These are phyloP conservation scores for Fusarium sp. DNA, from an alignment of 2,329 filamentous ascomycete species.

Conservation along the genomic window DNA sequence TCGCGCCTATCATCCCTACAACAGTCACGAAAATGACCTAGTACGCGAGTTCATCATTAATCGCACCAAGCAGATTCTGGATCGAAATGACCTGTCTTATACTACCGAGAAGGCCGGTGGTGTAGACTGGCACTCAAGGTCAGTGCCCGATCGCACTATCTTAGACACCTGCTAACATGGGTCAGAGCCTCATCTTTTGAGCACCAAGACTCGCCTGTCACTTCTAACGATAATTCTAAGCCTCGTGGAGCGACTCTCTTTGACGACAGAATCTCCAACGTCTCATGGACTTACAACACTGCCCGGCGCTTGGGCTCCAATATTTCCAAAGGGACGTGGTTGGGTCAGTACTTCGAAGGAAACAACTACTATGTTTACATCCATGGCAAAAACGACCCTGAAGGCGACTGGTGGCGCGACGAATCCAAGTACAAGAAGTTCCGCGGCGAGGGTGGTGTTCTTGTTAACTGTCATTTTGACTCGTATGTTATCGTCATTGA, in stretches of 20 bases:
- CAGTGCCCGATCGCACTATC: slow-evolving; percentile 1
- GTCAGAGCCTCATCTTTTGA: slow-evolving; percentile 18
- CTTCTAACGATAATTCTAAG: slow-evolving; percentile 11
- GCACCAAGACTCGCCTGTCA: not conserved
- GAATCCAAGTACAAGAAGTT: slow-evolving; percentile 58
- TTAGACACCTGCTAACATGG: slow-evolving; percentile 4
- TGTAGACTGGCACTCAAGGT: slow-evolving; percentile 49
- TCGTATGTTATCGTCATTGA: slow-evolving; percentile 58
- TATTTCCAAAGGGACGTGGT: slow-evolving; percentile 48
- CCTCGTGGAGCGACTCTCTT: slow-evolving; percentile 72
- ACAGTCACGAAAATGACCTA: slow-evolving; percentile 84
- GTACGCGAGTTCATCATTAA: slow-evolving; percentile 81
- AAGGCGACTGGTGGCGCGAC: slow-evolving; percentile 79
- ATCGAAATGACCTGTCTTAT: slow-evolving; percentile 68
- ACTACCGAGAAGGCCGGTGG: slow-evolving; percentile 56
- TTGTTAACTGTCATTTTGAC: slow-evolving; percentile 96
- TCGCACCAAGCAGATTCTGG: slow-evolving; percentile 78
- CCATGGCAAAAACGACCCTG: slow-evolving; percentile 80
- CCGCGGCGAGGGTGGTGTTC: slow-evolving; percentile 78
- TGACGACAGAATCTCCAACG: slow-evolving; percentile 83
- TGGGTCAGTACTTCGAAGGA: slow-evolving; percentile 86
- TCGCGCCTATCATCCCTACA: slow-evolving; percentile 86
- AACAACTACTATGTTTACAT: slow-evolving; percentile 95
- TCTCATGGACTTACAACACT: slow-evolving; percentile 68
- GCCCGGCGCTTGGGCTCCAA: slow-evolving; percentile 33